These are phyloP conservation scores for Papiliotrema nemorosa DNA, from an alignment of 1,284 basidiomycete species.

Conservation along the genomic window DNA sequence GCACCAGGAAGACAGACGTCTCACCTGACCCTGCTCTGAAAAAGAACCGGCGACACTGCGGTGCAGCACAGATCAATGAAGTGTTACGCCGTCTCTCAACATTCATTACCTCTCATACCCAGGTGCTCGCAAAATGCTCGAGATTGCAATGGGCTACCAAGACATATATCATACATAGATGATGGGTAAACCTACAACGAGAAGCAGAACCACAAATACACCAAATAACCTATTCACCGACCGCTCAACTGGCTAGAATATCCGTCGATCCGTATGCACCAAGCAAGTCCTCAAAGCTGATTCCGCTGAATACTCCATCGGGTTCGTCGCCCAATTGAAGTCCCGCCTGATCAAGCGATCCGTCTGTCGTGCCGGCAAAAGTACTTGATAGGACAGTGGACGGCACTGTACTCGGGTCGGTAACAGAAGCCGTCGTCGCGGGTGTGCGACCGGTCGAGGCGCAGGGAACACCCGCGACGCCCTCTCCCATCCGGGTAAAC, in stretches of 20 bases:
- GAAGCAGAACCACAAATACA: background rate
- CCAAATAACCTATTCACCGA: too few species aligned
- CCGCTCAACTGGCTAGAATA: background rate
- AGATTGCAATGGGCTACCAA: background rate
- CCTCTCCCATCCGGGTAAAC: conserved; percentile 45
- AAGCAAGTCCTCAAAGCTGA: background rate
- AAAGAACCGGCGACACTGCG: too few species aligned
- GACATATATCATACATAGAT: background rate
- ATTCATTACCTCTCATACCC: too few species aligned
- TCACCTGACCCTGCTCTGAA: too few species aligned
- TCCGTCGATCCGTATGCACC: background rate
- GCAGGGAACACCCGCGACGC: conserved; percentile 5
- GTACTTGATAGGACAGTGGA: background rate
- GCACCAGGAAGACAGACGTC: background rate
- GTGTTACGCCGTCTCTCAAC: too few species aligned
- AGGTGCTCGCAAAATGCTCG: too few species aligned
- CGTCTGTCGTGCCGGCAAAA: background rate
- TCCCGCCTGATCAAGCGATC: background rate
- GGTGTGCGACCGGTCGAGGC: background rate
- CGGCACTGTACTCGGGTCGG: background rate
- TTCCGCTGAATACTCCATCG: background rate
- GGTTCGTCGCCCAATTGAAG: background rate
- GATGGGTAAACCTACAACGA: background rate
- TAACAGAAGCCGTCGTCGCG: too few species aligned
- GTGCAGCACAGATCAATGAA: too few species aligned